Evolutionary conservation across 2,329 filamentous ascomycete genomes (phyloP).

Genomic region (Talaromyces sp.): DNA sequence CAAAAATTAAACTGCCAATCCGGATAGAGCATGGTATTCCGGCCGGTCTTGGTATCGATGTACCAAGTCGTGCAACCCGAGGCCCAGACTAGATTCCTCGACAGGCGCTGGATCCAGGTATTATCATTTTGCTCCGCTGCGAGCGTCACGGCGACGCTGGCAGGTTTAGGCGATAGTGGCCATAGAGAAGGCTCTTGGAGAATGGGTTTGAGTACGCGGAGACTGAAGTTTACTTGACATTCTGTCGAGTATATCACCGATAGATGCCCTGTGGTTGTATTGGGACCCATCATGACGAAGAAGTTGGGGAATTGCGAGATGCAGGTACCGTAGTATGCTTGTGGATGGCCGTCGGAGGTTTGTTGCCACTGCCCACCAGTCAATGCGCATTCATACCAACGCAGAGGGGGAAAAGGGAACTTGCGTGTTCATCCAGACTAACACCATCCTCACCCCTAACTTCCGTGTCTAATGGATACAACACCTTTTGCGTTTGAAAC

Average conservation of each 20-base stretch:
- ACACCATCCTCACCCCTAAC: slow-evolving; percentile 43
- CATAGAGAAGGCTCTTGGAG: slow-evolving; percentile 26
- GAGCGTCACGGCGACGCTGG: slow-evolving; percentile 36
- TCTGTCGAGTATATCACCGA: slow-evolving; percentile 51
- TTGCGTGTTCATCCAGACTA: slow-evolving; percentile 31
- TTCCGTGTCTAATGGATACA: slow-evolving; percentile 43
- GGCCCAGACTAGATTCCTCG: slow-evolving; percentile 47
- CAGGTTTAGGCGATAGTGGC: slow-evolving; percentile 22
- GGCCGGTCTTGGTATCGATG: slow-evolving; percentile 44
- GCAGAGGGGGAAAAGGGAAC: not conserved
- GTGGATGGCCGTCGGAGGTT: slow-evolving; percentile 33
- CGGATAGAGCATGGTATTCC: slow-evolving; percentile 53
- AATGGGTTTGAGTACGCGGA: slow-evolving; percentile 44
- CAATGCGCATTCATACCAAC: not conserved
- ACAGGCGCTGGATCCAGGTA: slow-evolving; percentile 40
- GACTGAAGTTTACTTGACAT: slow-evolving; percentile 50
- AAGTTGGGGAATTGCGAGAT: slow-evolving; percentile 48
- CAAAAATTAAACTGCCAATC: slow-evolving; percentile 52
- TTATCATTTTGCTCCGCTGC: slow-evolving; percentile 37
- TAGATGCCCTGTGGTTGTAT: slow-evolving; percentile 49
- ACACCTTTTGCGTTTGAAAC: slow-evolving; percentile 47
- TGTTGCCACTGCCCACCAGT: slow-evolving; percentile 35
- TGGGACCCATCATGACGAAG: slow-evolving; percentile 46
- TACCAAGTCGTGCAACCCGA: slow-evolving; percentile 53
- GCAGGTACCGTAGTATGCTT: slow-evolving; percentile 51